These are phyloP conservation scores for Phyllosticta citribraziliensis DNA, from an alignment of 2,329 filamentous ascomycete genomes.

Conservation along the genomic window DNA sequence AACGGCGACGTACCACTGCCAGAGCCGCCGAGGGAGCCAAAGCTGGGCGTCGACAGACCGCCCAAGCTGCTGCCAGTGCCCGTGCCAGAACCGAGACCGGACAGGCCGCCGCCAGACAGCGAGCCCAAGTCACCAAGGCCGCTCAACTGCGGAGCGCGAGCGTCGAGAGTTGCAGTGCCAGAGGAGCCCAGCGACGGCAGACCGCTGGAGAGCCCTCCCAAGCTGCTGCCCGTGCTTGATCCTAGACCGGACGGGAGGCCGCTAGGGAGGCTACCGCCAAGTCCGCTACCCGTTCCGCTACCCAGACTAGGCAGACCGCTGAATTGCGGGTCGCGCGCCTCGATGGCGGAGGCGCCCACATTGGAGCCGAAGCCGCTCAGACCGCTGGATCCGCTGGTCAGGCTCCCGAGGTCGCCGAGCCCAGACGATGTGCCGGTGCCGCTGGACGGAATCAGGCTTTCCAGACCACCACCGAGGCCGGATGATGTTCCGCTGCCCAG, in stretches of 20 bases:
- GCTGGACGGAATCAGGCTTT: too few relatives aligned
- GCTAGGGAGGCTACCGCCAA: background rate
- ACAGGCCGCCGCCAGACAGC: too few relatives aligned
- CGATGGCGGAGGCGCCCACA: background rate
- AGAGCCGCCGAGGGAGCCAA: background rate
- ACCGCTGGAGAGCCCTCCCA: background rate
- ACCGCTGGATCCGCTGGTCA: too few relatives aligned
- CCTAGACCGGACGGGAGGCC: background rate
- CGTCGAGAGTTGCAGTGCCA: background rate
- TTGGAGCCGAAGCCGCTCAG: too few relatives aligned
- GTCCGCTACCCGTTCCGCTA: too few relatives aligned
- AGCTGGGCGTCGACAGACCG: background rate
- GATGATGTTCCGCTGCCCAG: too few relatives aligned
- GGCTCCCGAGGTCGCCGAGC: too few relatives aligned
- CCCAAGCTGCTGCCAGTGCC: background rate
- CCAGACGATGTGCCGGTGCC: too few relatives aligned
- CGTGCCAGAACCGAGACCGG: background rate
- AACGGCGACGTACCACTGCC: background rate
- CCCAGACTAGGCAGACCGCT: too few relatives aligned
- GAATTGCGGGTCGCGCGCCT: too few relatives aligned
- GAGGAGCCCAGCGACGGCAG: background rate
- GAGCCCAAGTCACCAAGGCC: background rate
- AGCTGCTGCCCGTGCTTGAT: background rate
- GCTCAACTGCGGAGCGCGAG: background rate
- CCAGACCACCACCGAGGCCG: too few relatives aligned